Evolutionary conservation across 108 stramenopile species (phyloP), one percentile per base, ranked within the genome.

Genomic region (Nitzschia sp.): DNA sequence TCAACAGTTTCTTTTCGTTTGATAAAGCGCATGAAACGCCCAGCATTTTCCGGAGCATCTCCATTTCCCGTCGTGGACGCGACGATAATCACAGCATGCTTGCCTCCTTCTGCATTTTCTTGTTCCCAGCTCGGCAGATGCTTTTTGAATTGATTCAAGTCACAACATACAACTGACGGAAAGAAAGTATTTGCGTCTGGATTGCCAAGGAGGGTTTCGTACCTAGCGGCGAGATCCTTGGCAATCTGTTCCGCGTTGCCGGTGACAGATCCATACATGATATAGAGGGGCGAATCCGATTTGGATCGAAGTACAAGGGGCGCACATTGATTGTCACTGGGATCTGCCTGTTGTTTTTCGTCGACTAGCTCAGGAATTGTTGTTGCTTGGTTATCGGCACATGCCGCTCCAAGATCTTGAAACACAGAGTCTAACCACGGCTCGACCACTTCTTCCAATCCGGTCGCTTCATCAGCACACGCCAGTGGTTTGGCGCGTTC

Each of bases 31-130:
- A 80, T 55, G 46, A 94, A 95, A 8, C 86, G 76, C 55, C 84
- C 82, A 1, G 81, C 80, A 70, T 95, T 95, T 68, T 95, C 94
- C 28, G 96, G 96, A 0, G 90, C 64, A 65, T 97, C 92, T 29
- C 90, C 96, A 58, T 97, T 95, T 3, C 96, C 96, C 5, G 95
- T 97, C 28, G 96, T 97, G 35, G 91, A 90, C 11, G 84, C 78
- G 3, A 95, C 79, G 1, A 95, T 61, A 23, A 95, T 46, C 9
- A 93, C 18, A 18, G 87, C 88, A 60, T 89, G 85, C 49, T 85
- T 86, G 46, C 63, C 56, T 17, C 67, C 61, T 1, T 80, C 46
- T 6, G 24, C 13, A 2, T 70, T 74, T 9, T 63, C 58, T 24
- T 63, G 31, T 29, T 75, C 72, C 90, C 90, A 91, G 19, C 28